Base-by-base conservation (phyloP, 306 rosid genomes). In the Sphenostylis stenocarpa region DNA sequence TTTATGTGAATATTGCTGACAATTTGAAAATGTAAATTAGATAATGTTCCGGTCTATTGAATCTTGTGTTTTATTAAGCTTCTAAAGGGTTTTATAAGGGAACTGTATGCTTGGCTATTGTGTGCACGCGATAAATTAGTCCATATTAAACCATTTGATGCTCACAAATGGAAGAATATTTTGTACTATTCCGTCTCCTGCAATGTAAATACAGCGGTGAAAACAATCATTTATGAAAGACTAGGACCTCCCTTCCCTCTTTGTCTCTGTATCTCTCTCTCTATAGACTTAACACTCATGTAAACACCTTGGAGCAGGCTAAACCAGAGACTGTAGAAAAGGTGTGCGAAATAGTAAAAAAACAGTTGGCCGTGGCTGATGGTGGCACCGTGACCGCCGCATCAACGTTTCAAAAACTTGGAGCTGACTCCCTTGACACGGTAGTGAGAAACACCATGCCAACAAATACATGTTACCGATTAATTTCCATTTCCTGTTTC, bases 351-450 rank as follows among this genome's bases (percentile, higher is more conserved):
- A 85, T 88, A 74, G 90, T 87, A 70, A 89, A 76, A 86, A 86
- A 89, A 85, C 92, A 91, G 77, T 81, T 91, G 75, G 94, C 91
- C 39, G 28, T 91, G 45, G 31, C 87, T 4, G 80, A 85, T 0
- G 17, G 38, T 73, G 85, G 82, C 23, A 12, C 86, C 9, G 28
- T 45, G 33, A 49, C 69, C 21, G 88, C 86, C 15, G 75, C 77
- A 79, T 87, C 94, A 9, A 88, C 77, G 47, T 87, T 91, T 81
- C 5, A 85, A n/a, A 77, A 83, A 2, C 92, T 91, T 61, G 96
- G 96, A 77, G 94, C 94, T 68, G 92, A 91, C 80, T 91, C 96
- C 57, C 92, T 87, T 20, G 92, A 91, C 83, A 89, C 91, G 87
- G 96, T 89, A 82, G 47, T 28, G 5, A 41, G 10, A 68, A 52